Evolutionary conservation across 805 yeast species (phyloP).

Genomic region (Sungouiozyma ichnusensis): DNA sequence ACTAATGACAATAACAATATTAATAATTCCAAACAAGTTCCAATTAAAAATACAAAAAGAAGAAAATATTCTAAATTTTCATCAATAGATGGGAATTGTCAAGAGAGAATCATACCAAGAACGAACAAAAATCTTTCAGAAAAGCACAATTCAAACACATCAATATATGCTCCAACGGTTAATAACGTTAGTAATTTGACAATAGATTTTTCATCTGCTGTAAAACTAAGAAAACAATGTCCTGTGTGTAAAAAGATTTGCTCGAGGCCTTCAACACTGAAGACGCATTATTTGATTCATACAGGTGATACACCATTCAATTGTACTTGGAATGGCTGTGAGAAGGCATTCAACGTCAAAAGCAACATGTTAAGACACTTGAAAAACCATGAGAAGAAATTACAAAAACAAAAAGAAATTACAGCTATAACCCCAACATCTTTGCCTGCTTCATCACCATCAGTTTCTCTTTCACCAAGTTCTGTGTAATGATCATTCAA

Average conservation of each 20-base stretch:
- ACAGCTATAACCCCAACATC: background rate
- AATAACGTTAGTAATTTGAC: slow-evolving; percentile 4
- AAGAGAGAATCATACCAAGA: background rate
- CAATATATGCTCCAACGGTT: background rate
- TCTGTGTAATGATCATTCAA: too few species aligned
- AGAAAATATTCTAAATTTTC: background rate
- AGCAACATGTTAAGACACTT: slow-evolving; percentile 75
- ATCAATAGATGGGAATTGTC: background rate
- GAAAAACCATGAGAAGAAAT: slow-evolving; percentile 46
- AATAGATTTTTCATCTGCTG: slow-evolving; percentile 7
- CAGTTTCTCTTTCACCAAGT: background rate
- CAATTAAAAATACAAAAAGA: background rate
- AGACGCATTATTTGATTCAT: slow-evolving; percentile 71
- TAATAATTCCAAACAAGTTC: background rate
- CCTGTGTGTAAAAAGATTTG: slow-evolving; percentile 62
- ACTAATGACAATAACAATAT: background rate
- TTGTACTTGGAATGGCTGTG: slow-evolving; percentile 56
- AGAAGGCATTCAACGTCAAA: slow-evolving; percentile 59
- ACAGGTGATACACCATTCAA: slow-evolving; percentile 66
- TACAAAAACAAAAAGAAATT: slow-evolving; percentile 1
- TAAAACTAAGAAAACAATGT: slow-evolving; percentile 29
- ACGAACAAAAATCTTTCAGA: background rate
- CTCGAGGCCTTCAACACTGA: slow-evolving; percentile 72
- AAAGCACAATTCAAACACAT: background rate
- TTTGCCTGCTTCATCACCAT: background rate